Conservation (phyloP, 768 basidiomycete genomes). For the Dictyophora rubrovolvata region DNA sequence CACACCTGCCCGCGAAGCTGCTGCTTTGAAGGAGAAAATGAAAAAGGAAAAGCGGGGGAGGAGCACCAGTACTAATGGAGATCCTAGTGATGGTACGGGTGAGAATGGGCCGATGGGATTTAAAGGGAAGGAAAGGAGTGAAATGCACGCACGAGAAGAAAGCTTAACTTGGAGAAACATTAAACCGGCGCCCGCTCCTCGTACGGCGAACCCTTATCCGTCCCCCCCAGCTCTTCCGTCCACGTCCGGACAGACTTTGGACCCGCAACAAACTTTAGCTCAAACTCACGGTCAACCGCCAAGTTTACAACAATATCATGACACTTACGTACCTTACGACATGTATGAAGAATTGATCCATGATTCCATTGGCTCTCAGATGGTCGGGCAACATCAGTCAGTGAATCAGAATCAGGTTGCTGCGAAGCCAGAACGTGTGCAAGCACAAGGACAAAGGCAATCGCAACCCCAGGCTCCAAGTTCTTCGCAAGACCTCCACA, state of each 20-base stretch:
- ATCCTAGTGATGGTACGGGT: background rate
- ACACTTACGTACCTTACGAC: background rate
- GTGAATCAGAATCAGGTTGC: too few species aligned
- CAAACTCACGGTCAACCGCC: background rate
- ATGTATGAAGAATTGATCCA: background rate
- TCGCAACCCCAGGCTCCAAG: too few species aligned
- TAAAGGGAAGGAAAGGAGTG: background rate
- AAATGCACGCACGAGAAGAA: background rate
- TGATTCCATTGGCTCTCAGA: background rate
- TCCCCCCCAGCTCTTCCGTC: background rate
- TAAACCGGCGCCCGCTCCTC: background rate
- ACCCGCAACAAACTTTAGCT: background rate
- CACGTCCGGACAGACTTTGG: background rate
- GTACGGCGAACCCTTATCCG: background rate
- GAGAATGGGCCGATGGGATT: background rate
- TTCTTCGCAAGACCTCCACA: too few species aligned
- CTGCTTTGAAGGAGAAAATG: background rate
- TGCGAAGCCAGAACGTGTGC: too few species aligned
- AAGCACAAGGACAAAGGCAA: too few species aligned
- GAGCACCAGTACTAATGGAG: background rate
- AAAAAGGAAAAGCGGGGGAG: background rate
- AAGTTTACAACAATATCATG: background rate
- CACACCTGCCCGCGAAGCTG: background rate
- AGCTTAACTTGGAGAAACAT: background rate
- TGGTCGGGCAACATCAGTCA: too few species aligned